These are phyloP conservation scores for Yamadazyma friedrichii DNA, from an alignment of 1,139 yeast species.

Conservation along the genomic window DNA sequence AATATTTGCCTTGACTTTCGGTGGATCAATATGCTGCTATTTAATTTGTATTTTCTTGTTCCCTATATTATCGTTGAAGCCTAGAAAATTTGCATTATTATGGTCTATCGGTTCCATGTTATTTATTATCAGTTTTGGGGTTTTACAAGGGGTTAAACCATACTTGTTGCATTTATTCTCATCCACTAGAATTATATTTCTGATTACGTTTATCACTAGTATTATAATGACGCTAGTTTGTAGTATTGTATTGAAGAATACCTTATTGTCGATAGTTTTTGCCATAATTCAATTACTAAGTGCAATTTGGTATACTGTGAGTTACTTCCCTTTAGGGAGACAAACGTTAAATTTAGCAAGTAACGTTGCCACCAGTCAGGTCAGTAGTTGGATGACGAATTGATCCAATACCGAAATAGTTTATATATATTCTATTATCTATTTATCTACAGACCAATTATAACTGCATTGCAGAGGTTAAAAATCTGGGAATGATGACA, in stretches of 20 bases:
- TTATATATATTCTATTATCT: too few species aligned
- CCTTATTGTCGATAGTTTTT: slow-evolving; percentile 49
- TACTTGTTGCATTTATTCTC: slow-evolving; percentile 50
- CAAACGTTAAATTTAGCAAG: slow-evolving; percentile 55
- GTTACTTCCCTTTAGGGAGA: slow-evolving; percentile 63
- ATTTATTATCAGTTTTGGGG: slow-evolving; percentile 57
- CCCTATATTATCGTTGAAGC: slow-evolving; percentile 55
- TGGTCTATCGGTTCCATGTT: slow-evolving; percentile 64
- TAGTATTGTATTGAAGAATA: slow-evolving; percentile 45
- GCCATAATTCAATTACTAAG: slow-evolving; percentile 51
- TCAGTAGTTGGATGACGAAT: slow-evolving; percentile 55
- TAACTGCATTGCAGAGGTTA: neutral
- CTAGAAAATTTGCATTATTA: slow-evolving; percentile 56
- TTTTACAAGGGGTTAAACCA: slow-evolving; percentile 51
- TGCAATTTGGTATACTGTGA: slow-evolving; percentile 57
- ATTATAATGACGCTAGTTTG: slow-evolving; percentile 50
- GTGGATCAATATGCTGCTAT: slow-evolving; percentile 55
- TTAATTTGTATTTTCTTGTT: slow-evolving; percentile 53
- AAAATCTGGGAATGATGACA: slow-evolving; percentile 31
- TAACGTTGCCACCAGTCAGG: slow-evolving; percentile 55
- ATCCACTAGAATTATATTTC: slow-evolving; percentile 51
- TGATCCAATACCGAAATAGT: slow-evolving; percentile 12
- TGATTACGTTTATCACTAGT: slow-evolving; percentile 47
- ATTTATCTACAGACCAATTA: too few species aligned
- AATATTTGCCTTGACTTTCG: slow-evolving; percentile 53